Conservation (phyloP, 108 stramenopile species). For the Cylindrotheca fusiformis region DNA sequence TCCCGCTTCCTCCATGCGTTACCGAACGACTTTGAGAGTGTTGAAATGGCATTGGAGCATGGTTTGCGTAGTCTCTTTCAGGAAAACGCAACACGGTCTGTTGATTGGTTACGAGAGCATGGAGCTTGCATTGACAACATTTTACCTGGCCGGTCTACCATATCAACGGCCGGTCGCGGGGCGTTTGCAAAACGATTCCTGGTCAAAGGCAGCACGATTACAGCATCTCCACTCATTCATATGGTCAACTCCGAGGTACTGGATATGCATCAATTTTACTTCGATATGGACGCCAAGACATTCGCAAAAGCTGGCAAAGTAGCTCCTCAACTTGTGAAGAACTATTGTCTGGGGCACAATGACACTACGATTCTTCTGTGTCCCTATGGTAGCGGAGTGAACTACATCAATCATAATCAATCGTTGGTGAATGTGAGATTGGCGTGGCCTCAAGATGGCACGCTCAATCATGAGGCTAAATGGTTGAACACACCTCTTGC, state of each 20-base stretch:
- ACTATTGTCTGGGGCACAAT: slow-evolving; percentile 74
- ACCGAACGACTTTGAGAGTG: not conserved
- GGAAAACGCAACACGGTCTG: slow-evolving; percentile 22
- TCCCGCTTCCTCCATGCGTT: slow-evolving; percentile 14
- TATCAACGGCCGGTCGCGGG: slow-evolving; percentile 61
- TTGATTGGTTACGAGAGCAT: slow-evolving; percentile 49
- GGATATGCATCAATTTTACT: slow-evolving; percentile 31
- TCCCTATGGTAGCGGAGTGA: slow-evolving; percentile 61
- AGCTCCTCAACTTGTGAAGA: slow-evolving; percentile 52
- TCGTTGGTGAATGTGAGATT: slow-evolving; percentile 40
- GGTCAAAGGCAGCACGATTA: slow-evolving; percentile 38
- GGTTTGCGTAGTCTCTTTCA: slow-evolving; percentile 12
- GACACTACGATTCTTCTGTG: slow-evolving; percentile 54
- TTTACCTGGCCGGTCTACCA: slow-evolving; percentile 30
- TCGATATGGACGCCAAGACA: slow-evolving; percentile 18
- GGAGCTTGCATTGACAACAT: slow-evolving; percentile 58
- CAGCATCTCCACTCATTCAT: slow-evolving; percentile 57
- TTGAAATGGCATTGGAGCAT: not conserved
- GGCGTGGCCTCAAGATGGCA: slow-evolving; percentile 29
- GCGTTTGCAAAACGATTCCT: slow-evolving; percentile 64
- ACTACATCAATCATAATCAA: slow-evolving; percentile 60
- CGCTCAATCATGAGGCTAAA: slow-evolving; percentile 39
- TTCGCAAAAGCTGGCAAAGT: slow-evolving; percentile 28
- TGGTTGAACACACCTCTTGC: slow-evolving; percentile 32
- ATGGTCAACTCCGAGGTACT: slow-evolving; percentile 39